Percentiles rank a stretch among this genome's conserved stretches.
These are phyloP conservation scores for Periconia digitata DNA, from an alignment of 2,329 filamentous ascomycete species.

Conservation along the genomic window DNA sequence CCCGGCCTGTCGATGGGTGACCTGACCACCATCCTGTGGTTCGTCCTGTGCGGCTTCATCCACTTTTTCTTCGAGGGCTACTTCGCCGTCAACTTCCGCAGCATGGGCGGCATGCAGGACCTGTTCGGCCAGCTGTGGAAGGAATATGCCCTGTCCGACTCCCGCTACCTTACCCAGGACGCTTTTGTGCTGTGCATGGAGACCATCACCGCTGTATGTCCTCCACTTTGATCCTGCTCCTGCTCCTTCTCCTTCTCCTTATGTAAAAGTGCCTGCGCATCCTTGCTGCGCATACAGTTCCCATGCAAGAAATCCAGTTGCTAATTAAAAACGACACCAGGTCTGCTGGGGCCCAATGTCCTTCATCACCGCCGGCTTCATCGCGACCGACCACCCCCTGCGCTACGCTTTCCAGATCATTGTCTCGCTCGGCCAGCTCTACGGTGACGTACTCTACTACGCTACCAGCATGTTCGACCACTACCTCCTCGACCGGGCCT, in stretches of 20 bases:
- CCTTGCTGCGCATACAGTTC: neutral
- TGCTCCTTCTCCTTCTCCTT: no score
- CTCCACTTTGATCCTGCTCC: no score
- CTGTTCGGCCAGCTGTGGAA: conserved; percentile 89
- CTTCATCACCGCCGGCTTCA: conserved; percentile 58
- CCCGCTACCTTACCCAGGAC: conserved; percentile 76
- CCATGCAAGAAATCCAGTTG: no score
- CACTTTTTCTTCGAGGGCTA: conserved; percentile 87
- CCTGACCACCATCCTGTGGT: conserved; percentile 69
- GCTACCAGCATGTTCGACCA: conserved; percentile 64
- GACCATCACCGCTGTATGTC: conserved; percentile 72
- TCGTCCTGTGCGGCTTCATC: conserved; percentile 70
- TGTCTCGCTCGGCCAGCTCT: conserved; percentile 64
- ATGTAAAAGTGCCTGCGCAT: no score
- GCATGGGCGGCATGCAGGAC: conserved; percentile 67
- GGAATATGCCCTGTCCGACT: conserved; percentile 86
- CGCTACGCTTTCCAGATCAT: conserved; percentile 62
- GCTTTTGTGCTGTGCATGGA: conserved; percentile 87
- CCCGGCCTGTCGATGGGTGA: conserved; percentile 59
- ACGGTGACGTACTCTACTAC: conserved; percentile 66
- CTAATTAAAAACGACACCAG: conserved; percentile 34
- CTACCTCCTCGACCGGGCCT: conserved; percentile 54
- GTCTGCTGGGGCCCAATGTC: conserved; percentile 64
- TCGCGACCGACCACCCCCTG: conserved; percentile 56
- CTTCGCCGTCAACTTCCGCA: conserved; percentile 69